Evolutionary conservation across 192 early-diverging fungal genomes (phyloP).

Genomic region (Anaeromyces robustus): DNA sequence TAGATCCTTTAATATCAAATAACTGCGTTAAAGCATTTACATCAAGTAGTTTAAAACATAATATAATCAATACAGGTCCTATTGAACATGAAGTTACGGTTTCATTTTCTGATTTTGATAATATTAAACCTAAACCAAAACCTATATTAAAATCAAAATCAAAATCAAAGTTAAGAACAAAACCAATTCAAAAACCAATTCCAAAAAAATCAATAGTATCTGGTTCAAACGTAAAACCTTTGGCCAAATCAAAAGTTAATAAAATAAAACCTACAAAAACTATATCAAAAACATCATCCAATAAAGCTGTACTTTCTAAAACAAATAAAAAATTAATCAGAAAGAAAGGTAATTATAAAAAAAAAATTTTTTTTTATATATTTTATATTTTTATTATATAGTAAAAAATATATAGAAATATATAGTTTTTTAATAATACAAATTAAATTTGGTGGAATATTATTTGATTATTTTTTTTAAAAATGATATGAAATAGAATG

Average conservation of each 20-base stretch:
- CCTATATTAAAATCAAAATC: background rate
- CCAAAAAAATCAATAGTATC: background rate
- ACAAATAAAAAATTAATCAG: background rate
- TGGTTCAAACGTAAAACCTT: background rate
- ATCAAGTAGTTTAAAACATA: background rate
- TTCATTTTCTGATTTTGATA: background rate
- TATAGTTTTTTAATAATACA: no score
- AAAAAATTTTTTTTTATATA: no score
- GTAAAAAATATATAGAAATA: no score
- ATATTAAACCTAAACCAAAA: background rate
- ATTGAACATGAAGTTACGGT: background rate
- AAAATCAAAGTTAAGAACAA: background rate
- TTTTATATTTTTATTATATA: no score
- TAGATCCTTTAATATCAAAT: background rate
- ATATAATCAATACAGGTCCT: background rate
- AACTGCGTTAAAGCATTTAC: background rate
- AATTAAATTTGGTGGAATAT: no score
- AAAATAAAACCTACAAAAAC: background rate
- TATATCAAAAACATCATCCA: background rate
- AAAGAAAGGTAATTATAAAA: no score
- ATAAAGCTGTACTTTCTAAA: background rate
- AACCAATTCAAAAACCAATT: background rate
- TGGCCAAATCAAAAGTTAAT: background rate
- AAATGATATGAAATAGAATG: no score
- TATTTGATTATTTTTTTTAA: no score